Base-by-base conservation (phyloP, 345 rosid genomes). In the Eucalyptus polyanthemos region DNA sequence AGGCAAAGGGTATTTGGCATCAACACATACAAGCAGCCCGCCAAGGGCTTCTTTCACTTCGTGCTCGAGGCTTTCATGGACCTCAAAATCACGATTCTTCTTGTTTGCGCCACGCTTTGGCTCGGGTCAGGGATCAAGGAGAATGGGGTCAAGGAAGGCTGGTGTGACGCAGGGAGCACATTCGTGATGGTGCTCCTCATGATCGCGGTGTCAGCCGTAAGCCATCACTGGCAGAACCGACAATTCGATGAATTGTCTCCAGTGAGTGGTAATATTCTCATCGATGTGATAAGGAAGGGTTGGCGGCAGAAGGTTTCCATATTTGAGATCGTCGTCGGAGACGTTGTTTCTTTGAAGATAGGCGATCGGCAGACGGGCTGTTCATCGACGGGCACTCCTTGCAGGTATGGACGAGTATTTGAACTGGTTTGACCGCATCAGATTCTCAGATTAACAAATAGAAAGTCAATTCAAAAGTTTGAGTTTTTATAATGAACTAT, bases 91-190 rank as follows among this genome's bases (percentile, higher is more conserved):
- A 87, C 93, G 29, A 94, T 95, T 85, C 95, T 95, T 60, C 87
- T 95, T 53, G 95, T 89, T 14, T 94, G 95, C 56, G 95, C 97
- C 4, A 91, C 92, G 25, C 92, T 95, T 53, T 94, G 97, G 56
- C 93, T 95, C 22, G 95, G 92, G 6, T 95, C 93, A 7, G 97
- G 95, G 17, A 95, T 95, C 87, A 94, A 94, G 88, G 93, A 93
- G 72, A 88, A 96, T 14, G 97, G 97, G 29, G 9, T 89, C 7
- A 93, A 92, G 88, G 97, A 94, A 86, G 96, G 97, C 4, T 96
- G 97, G 97, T 94, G 94, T 19, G 97, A 95, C 37, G 97, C 97
- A 19, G 97, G 95, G 56, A 94, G 95, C 93, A 93, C 93, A n/a
- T 91, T 93, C 65, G 92, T 95, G 0, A 94, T 97, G 1, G 94